Evolutionary conservation across 73 alveolate genomes (phyloP), one percentile per base, ranked within the genome.

Genomic region (Tetrahymena thermophila): DNA sequence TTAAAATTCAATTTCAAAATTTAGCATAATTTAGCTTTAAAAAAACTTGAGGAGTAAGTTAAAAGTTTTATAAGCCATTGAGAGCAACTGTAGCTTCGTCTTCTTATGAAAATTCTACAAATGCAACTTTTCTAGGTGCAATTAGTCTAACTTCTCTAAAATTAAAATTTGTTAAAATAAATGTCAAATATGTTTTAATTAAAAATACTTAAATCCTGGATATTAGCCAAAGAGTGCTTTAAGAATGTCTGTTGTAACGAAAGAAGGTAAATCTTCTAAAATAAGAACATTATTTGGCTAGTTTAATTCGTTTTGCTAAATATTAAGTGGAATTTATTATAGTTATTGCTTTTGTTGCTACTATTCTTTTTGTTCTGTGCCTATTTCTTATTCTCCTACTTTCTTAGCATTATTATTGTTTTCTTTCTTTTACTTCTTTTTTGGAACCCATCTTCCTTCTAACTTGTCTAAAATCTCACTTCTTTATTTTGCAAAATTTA

Each of bases 391-490:
- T 71, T 71, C 89, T 71, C 89, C 89, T 28, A 71, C n/a, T n/a
- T 71, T 71, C 89, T 71, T 71, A 23, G 89, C 89, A 71, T 71
- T 71, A 8, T 71, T 71, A 13, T 71, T 28, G 31, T 31, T 31
- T 19, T 71, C 89, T 8, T 71, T 71, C 23, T 71, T 71, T 31
- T 28, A 71, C n/a, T 71, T 71, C 89, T 71, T 71, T 31, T 71
- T 71, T 71, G 89, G 89, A 71, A 71, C 89, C 89, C 89, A 71
- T 71, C 89, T 71, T 71, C 89, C 89, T 71, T 71, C 89, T 71
- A 71, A 71, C 37, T 71, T 71, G 89, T 71, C 89, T 71, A 71
- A 71, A 71, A 71, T 31, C 37, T 71, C 89, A 71, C 89, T 71
- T 71, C 89, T 71, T 71, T 71, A 71, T 71, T 71, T 71, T 71